Evolutionary conservation across 768 basidiomycete genomes (phyloP), one percentile per base, ranked within the genome.

Genomic region (Boletus pseudopeckii): DNA sequence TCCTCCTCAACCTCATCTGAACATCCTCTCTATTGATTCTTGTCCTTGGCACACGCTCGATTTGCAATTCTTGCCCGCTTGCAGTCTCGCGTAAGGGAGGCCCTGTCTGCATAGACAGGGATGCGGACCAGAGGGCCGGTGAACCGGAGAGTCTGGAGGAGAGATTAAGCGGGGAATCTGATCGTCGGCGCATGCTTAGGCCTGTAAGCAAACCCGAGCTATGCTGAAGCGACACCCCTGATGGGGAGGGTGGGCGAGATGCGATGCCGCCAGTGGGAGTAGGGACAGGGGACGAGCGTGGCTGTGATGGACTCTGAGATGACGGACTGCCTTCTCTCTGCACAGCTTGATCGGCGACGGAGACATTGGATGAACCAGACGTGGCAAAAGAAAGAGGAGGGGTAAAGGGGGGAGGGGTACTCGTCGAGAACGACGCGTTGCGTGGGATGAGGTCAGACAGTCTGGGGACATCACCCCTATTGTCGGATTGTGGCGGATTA

Each of bases 21-120:
- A 86, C 75, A 45, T 80, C 79, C 49, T 81, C 81, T 28, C 77
- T 75, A 48, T 72, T 82, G 53, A 85, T 82, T 41, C 80, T 73
- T 24, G 72, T 72, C 48, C 73, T 75, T 3, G 58, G 66, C 60
- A 33, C 55, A 60, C 61, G 61, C 4, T 47, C 59, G 24, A 44
- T 41, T 30, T 60, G 57, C 18, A 61, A 40, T 6, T 65, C 65
- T 41, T 64, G 66, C 5, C 53, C 52, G 30, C 57, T 66, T n/a
- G 57, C 51, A 2, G 37, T 47, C 34, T 64, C 66, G 10, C 63
- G 61, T 13, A 70, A 26, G 11, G 71, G 71, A 18, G 70, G 69
- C n/a, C 62, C 71, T 22, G 62, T 53, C 30, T 56, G 53, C 28
- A 58, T 2, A 15, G 51, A 56, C 11, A 68, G 68, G 0, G 69